These are phyloP conservation scores for Nicotiana obtusifolia DNA, from an alignment of 257 asterid genomes.

Conservation along the genomic window DNA sequence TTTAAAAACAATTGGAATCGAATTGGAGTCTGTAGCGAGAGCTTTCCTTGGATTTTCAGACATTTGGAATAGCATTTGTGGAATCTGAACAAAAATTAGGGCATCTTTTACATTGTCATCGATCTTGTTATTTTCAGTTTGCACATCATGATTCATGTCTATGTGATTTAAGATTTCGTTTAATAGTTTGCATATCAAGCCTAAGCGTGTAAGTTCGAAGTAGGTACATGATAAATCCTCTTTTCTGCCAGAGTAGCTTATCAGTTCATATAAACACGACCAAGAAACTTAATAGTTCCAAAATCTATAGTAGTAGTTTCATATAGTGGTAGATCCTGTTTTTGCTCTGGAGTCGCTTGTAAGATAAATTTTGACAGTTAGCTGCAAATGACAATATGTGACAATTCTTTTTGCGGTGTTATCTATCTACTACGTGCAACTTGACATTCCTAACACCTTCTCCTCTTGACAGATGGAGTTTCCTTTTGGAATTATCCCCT, in stretches of 20 bases:
- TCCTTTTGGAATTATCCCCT: neutral
- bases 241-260: too few relatives aligned
- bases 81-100: neutral
- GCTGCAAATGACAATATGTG: neutral
- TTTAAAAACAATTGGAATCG: neutral
- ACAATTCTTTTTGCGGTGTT: neutral
- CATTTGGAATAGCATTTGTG: neutral
- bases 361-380: neutral
- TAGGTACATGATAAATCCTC: too few relatives aligned
- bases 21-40: neutral
- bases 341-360: neutral
- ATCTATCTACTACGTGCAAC: neutral
- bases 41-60: neutral
- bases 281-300: too few relatives aligned
- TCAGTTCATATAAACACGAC: too few relatives aligned
- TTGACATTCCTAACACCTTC: neutral
- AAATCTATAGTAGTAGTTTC: too few relatives aligned
- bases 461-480: neutral
- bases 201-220: too few relatives aligned
- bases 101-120: neutral
- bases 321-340: too few relatives aligned
- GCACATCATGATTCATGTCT: neutral
- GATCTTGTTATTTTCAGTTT: neutral
- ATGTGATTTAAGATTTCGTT: neutral
- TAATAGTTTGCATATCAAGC: neutral